Conservation (phyloP, 73 alveolate species). For the Blepharisma japonicum region DNA sequence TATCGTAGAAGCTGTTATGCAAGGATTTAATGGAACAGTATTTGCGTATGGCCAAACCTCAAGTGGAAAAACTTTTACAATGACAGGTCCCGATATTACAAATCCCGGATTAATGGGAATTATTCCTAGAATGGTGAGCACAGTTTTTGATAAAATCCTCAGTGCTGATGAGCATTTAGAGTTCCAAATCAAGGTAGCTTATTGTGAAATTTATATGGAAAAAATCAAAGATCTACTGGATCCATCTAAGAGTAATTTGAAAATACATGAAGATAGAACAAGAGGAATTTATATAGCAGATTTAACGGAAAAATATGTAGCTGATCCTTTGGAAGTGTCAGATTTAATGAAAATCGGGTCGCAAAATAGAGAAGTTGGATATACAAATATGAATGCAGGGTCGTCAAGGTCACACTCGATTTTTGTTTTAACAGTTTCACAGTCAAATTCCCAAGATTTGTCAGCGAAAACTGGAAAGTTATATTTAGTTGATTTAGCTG, state of each 20-base stretch:
- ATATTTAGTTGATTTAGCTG: slow-evolving; percentile 88
- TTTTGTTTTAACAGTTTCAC: slow-evolving; percentile 38
- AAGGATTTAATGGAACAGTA: slow-evolving; percentile 87
- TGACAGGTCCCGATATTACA: slow-evolving; percentile 79
- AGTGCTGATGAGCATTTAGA: slow-evolving; percentile 73
- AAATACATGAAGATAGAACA: slow-evolving; percentile 76
- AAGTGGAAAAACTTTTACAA: slow-evolving; percentile 88
- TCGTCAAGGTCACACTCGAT: slow-evolving; percentile 84
- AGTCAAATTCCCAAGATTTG: slow-evolving; percentile 35
- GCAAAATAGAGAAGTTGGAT: slow-evolving; percentile 71
- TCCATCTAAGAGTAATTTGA: slow-evolving; percentile 67
- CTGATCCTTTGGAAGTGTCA: slow-evolving; percentile 66
- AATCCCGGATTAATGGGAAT: slow-evolving; percentile 75
- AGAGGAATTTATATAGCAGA: slow-evolving; percentile 80
- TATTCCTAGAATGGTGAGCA: slow-evolving; percentile 81
- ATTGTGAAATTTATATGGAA: slow-evolving; percentile 86
- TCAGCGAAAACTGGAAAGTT: slow-evolving; percentile 57
- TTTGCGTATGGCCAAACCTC: slow-evolving; percentile 88
- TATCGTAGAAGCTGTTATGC: slow-evolving; percentile 74
- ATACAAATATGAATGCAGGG: slow-evolving; percentile 81
- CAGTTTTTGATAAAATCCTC: slow-evolving; percentile 74
- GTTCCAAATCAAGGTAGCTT: slow-evolving; percentile 79
- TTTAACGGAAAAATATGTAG: slow-evolving; percentile 70
- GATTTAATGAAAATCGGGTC: slow-evolving; percentile 71
- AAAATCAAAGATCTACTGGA: slow-evolving; percentile 83